These are phyloP conservation scores for Xylariaceae sp. DNA, from an alignment of 2,329 filamentous ascomycete species.

Conservation along the genomic window DNA sequence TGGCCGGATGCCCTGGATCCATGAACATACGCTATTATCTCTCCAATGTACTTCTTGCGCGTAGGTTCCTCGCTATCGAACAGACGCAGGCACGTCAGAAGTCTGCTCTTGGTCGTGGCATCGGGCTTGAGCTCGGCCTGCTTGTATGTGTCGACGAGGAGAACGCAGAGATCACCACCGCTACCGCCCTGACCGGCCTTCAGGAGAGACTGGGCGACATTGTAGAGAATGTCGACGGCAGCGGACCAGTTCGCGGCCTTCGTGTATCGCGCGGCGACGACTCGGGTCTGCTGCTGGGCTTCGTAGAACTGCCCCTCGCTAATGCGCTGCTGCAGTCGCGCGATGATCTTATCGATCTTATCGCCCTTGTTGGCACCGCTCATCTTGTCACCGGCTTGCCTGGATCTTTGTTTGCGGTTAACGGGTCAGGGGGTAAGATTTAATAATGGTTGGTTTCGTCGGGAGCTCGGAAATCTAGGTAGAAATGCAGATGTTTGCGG, in stretches of 20 bases:
- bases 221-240: constrained; percentile 80
- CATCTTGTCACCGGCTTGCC: constrained; percentile 9
- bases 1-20: constrained; percentile 2
- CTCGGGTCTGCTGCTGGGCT: constrained; percentile 95
- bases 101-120: constrained; percentile 63
- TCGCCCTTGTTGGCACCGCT: constrained; percentile 35
- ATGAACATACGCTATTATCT: constrained; percentile 64
- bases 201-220: constrained; percentile 77
- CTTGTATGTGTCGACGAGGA: constrained; percentile 85
- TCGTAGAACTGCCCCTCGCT: constrained; percentile 92
- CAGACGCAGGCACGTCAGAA: constrained; percentile 72
- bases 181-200: constrained; percentile 91
- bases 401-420: neutral
- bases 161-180: constrained; percentile 81
- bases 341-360: constrained; percentile 54
- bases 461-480: neutral
- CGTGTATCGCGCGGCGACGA: constrained; percentile 88
- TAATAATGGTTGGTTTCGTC: neutral
- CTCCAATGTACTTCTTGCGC: constrained; percentile 84
- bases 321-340: constrained; percentile 77
- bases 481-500: neutral
- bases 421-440: neutral
- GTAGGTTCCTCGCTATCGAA: constrained; percentile 83
- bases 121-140: constrained; percentile 78
- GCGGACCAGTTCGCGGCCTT: constrained; percentile 80